Percentiles rank a stretch among this genome's conserved stretches.
These are phyloP conservation scores for Rutstroemia sp. DNA, from an alignment of 2,329 filamentous ascomycete genomes.

Conservation along the genomic window DNA sequence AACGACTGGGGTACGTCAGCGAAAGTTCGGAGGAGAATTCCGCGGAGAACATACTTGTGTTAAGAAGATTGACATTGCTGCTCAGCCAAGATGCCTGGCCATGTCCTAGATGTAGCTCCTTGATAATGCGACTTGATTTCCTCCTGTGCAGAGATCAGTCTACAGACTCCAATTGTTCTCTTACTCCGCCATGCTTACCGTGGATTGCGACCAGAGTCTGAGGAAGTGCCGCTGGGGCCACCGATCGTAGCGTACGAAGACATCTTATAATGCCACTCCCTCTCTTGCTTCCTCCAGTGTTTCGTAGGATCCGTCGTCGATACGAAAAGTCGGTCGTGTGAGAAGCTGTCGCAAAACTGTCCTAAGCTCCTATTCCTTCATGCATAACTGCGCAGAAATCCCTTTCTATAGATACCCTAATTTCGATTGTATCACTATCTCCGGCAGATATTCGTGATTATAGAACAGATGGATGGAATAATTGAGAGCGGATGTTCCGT, in stretches of 20 bases:
- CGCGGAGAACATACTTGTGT: constrained; percentile 64
- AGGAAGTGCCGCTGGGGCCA: constrained; percentile 16
- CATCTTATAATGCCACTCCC: constrained; percentile 14
- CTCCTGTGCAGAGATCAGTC: constrained; percentile 16
- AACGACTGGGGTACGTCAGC: constrained; percentile 56
- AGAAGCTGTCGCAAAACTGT: constrained; percentile 1
- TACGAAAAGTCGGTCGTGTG: not conserved
- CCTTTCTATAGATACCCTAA: too few species aligned
- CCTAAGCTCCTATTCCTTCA: not conserved
- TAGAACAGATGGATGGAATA: not conserved
- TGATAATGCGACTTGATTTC: constrained; percentile 40
- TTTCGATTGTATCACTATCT: too few species aligned
- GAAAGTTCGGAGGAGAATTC: constrained; percentile 9
- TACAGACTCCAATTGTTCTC: not conserved
- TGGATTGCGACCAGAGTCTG: constrained; percentile 22
- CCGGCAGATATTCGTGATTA: not conserved
- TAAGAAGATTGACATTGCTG: constrained; percentile 90
- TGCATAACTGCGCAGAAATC: too few species aligned
- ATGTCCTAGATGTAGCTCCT: constrained; percentile 51
- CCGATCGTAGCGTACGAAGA: constrained; percentile 24
- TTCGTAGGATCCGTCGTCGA: not conserved
- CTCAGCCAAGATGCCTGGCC: constrained; percentile 84
- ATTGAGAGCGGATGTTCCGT: not conserved
- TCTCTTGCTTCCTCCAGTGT: not conserved
- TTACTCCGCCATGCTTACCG: constrained; percentile 13